Evolutionary conservation across 441 rosid genomes (phyloP).

Genomic region (Lepidium campestre): DNA sequence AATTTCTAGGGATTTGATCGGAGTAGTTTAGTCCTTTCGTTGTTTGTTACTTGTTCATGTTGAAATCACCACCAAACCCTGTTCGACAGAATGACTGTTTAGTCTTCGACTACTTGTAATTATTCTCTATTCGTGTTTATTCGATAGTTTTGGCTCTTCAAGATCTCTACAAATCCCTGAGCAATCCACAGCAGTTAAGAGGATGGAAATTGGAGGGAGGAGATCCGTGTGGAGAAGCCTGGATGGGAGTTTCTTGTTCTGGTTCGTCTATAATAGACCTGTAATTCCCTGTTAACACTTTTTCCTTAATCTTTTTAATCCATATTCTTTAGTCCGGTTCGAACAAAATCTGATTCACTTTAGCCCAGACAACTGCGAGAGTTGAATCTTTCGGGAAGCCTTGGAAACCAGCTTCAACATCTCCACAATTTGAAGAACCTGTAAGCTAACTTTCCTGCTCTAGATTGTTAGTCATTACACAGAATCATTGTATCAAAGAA

Average conservation of each 20-base stretch:
- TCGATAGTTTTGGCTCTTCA: conserved; percentile 60
- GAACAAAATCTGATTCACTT: conserved; percentile 4
- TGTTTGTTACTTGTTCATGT: background rate
- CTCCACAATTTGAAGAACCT: conserved; percentile 64
- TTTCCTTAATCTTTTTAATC: background rate
- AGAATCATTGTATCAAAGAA: background rate
- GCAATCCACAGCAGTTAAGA: conserved; percentile 52
- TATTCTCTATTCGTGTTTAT: conserved; percentile 6
- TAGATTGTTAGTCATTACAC: background rate
- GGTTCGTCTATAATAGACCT: conserved; percentile 64
- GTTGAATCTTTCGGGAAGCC: conserved; percentile 61
- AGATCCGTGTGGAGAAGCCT: conserved; percentile 80
- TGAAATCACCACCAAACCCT: background rate
- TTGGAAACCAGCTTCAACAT: conserved; percentile 64
- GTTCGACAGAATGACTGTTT: conserved; percentile 8
- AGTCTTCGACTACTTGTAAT: background rate
- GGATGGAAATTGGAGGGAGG: conserved; percentile 72
- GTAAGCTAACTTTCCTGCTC: conserved; percentile 38
- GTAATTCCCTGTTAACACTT: conserved; percentile 32
- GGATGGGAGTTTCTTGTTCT: conserved; percentile 82
- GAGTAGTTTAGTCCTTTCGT: background rate
- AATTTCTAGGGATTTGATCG: background rate
- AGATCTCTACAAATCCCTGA: conserved; percentile 55
- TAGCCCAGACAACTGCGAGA: conserved; percentile 51
- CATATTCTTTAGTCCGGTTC: background rate